Percentiles rank a stretch among this genome's conserved stretches.
phyloP scores from a whole-genome alignment of 129 eudicot genomes.

The Centrapalus pauciflorus region DNA sequence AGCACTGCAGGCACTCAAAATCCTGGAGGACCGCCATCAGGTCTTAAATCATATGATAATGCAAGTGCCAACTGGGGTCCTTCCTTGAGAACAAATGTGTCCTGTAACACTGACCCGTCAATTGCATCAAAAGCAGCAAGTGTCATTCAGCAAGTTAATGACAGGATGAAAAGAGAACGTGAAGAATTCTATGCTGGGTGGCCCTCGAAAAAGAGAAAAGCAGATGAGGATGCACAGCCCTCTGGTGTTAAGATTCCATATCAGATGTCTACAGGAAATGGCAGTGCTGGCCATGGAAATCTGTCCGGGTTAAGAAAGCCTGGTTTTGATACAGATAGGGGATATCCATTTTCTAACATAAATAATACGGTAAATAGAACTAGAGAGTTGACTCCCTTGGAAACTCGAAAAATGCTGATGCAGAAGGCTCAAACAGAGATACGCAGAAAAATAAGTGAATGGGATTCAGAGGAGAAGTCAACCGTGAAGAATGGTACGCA shows the following conservation, averaged over 20 bases:
- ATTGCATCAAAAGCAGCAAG: slow-evolving; percentile 60
- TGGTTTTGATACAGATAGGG: slow-evolving; percentile 3
- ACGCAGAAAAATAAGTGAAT: slow-evolving; percentile 35
- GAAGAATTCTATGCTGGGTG: slow-evolving; percentile 49
- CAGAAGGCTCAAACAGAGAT: slow-evolving; percentile 55
- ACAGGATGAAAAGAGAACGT: slow-evolving; percentile 55
- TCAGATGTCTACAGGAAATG: slow-evolving; percentile 38
- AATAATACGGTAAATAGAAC: slow-evolving; percentile 32
- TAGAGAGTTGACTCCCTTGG: slow-evolving; percentile 54
- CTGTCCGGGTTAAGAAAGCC: slow-evolving; percentile 25
- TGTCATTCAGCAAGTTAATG: slow-evolving; percentile 54
- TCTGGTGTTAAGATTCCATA: slow-evolving; percentile 29
- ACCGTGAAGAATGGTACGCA: slow-evolving; percentile 12
- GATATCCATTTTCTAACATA: slow-evolving; percentile 21
- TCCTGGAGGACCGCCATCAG: slow-evolving; percentile 19
- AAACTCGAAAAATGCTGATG: slow-evolving; percentile 51
- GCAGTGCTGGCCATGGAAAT: slow-evolving; percentile 25
- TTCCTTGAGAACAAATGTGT: not conserved
- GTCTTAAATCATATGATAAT: too few species aligned
- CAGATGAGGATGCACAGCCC: slow-evolving; percentile 32
- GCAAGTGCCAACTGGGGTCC: slow-evolving; percentile 26
- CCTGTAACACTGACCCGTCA: slow-evolving; percentile 34
- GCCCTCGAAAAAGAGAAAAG: slow-evolving; percentile 43
- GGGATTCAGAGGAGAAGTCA: slow-evolving; percentile 32
- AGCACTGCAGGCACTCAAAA: slow-evolving; percentile 27